Evolutionary conservation across 139 green algal genomes (phyloP).

Genomic region (Nannochloris sp.): DNA sequence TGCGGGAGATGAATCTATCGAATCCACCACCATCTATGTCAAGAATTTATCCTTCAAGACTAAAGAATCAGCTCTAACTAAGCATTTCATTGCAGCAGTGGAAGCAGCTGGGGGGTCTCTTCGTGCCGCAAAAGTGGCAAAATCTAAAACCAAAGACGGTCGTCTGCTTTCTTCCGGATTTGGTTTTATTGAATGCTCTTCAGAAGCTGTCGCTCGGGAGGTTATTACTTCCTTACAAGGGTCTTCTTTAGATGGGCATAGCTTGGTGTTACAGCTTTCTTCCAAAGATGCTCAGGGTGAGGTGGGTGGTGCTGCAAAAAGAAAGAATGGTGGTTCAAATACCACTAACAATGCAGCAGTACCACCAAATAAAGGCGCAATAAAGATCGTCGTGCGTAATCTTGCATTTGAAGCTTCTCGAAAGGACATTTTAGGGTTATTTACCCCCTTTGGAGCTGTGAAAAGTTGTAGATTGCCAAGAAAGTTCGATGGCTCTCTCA

Average conservation of each 20-base stretch:
- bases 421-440: conserved; percentile 84
- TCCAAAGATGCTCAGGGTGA: background rate
- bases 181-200: conserved; percentile 86
- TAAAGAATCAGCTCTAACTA: conserved; percentile 43
- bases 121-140: conserved; percentile 45
- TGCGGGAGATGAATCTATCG: conserved; percentile 16
- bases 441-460: conserved; percentile 87
- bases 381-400: conserved; percentile 95
- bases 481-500: conserved; percentile 95
- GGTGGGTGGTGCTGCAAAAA: background rate
- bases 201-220: conserved; percentile 44
- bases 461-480: conserved; percentile 90
- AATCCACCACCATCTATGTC: conserved; percentile 70
- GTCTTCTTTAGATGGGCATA: conserved; percentile 82
- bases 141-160: conserved; percentile 42
- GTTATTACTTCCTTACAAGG: conserved; percentile 70
- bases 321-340: background rate
- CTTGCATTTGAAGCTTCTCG: conserved; percentile 94
- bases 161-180: conserved; percentile 66
- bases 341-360: conserved; percentile 9
- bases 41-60: conserved; percentile 94
- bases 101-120: conserved; percentile 46
- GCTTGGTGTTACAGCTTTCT: conserved; percentile 75
- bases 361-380: conserved; percentile 11
- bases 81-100: conserved; percentile 68